Evolutionary conservation across 1,284 basidiomycete genomes (phyloP).

Genomic region (Boletus smithii): DNA sequence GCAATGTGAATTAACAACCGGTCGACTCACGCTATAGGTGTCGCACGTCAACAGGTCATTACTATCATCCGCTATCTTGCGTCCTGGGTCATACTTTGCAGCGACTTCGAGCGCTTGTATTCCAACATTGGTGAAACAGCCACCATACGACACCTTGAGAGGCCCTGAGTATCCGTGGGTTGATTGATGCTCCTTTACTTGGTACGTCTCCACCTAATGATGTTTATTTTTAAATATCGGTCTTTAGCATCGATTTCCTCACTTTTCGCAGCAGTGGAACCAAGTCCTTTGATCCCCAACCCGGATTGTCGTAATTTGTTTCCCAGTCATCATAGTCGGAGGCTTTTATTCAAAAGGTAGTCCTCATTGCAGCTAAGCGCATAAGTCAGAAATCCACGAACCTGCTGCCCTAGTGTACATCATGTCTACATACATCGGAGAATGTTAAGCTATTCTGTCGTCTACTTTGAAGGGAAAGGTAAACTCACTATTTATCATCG

Average conservation of each 20-base stretch:
- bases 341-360: constrained; percentile 25
- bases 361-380: background rate
- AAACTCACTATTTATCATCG: constrained; percentile 53
- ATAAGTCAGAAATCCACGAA: background rate
- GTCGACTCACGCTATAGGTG: constrained; percentile 24
- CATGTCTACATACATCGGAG: constrained; percentile 37
- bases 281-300: constrained; percentile 50
- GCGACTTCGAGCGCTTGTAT: constrained; percentile 32
- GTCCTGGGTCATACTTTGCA: constrained; percentile 27
- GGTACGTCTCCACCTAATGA: constrained; percentile 28
- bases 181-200: constrained; percentile 17
- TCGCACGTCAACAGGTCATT: constrained; percentile 31
- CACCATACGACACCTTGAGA: constrained; percentile 33
- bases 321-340: constrained; percentile 61
- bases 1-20: background rate
- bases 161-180: constrained; percentile 34
- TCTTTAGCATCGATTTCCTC: background rate
- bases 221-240: background rate
- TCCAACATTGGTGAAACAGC: constrained; percentile 24
- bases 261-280: constrained; percentile 52
- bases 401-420: constrained; percentile 49
- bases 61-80: constrained; percentile 23
- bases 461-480: background rate
- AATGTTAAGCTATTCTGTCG: background rate
- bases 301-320: constrained; percentile 42